phyloP scores from a whole-genome alignment of 2,329 filamentous ascomycete genomes.

The Escovopsis weberi region DNA sequence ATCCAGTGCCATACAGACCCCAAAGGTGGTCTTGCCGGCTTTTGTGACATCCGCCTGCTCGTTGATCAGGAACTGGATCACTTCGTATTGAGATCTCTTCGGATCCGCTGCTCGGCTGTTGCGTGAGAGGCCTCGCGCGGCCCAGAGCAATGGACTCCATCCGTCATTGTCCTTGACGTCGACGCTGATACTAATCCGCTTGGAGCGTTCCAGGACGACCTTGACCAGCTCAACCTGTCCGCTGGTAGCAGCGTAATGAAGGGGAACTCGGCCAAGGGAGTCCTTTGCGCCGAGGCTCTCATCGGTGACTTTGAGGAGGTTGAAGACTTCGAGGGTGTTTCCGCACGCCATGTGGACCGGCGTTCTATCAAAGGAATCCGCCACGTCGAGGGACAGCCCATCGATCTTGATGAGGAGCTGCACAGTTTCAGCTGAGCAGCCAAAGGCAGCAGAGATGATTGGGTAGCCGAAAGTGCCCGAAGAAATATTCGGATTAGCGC shows the following conservation, averaged over 20 bases:
- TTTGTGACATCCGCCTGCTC: too few species aligned
- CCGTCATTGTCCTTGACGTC: neutral
- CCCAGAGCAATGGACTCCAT: conserved; percentile 2
- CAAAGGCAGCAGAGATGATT: conserved; percentile 1
- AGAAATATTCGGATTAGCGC: neutral
- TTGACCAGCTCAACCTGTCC: conserved; percentile 1
- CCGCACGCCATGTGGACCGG: neutral
- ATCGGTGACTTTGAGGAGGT: neutral
- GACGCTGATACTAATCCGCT: neutral
- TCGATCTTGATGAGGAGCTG: neutral
- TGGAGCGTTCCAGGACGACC: neutral
- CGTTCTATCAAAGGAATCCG: neutral
- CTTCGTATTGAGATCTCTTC: too few species aligned
- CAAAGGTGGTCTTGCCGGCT: too few species aligned
- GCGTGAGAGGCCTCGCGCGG: neutral
- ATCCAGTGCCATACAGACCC: too few species aligned
- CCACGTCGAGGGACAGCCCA: neutral
- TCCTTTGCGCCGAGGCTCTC: neutral
- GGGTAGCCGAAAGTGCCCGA: neutral
- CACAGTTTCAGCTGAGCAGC: neutral
- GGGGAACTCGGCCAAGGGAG: conserved; percentile 1
- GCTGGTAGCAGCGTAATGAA: conserved; percentile 1
- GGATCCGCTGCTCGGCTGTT: too few species aligned
- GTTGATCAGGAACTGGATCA: too few species aligned
- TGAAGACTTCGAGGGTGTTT: neutral